Conservation (phyloP, 1,284 basidiomycete genomes). For the Prillingera fragicola region DNA sequence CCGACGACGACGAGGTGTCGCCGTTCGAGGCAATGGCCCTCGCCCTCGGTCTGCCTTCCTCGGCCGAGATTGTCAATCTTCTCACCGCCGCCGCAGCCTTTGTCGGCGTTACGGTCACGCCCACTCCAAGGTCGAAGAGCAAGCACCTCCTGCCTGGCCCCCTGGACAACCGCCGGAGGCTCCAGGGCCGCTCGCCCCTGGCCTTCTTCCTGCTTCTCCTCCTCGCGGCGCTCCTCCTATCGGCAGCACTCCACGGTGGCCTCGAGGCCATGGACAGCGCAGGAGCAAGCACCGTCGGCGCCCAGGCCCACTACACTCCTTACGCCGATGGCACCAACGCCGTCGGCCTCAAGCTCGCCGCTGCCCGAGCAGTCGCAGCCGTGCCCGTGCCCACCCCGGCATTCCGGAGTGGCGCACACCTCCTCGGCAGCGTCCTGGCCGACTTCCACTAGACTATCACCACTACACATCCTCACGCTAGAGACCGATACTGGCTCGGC, state of each 20-base stretch:
- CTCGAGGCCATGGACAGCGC: background rate
- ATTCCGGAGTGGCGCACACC: no score
- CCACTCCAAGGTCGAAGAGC: background rate
- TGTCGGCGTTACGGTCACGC: background rate
- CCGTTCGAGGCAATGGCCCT: background rate
- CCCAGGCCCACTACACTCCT: background rate
- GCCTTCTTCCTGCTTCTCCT: background rate
- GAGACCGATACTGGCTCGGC: no score
- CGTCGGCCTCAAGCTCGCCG: constrained; percentile 4
- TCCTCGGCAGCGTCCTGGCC: background rate
- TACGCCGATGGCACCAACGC: background rate
- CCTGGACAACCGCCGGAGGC: background rate
- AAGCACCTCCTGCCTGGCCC: background rate
- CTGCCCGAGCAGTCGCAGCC: background rate
- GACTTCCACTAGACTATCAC: background rate
- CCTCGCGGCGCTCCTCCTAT: background rate
- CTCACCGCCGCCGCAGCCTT: background rate
- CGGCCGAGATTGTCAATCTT: background rate
- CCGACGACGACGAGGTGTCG: no score
- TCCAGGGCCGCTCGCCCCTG: background rate
- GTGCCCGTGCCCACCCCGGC: background rate
- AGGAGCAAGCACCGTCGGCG: background rate
- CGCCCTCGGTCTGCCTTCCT: background rate
- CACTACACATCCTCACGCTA: background rate
- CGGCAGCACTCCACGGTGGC: background rate